Percentiles rank a stretch among this genome's conserved stretches.
phyloP scores from a whole-genome alignment of 2,329 filamentous ascomycete species.

The Sphaerulina vaccinii region DNA sequence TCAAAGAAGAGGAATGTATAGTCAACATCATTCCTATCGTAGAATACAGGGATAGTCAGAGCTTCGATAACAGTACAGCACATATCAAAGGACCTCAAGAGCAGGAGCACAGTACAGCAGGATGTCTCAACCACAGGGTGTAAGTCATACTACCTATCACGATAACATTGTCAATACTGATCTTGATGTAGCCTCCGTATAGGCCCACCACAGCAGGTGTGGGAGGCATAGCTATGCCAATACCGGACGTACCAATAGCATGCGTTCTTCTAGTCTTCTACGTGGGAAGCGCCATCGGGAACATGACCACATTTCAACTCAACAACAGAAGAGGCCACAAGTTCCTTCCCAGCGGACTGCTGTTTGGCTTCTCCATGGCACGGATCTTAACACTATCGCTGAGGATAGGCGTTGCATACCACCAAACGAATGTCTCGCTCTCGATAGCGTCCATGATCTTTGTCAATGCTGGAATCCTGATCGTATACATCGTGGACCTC shows the following conservation, averaged over 20 bases:
- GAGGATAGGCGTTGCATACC: conserved; percentile 33
- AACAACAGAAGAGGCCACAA: conserved; percentile 42
- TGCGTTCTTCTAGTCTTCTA: conserved; percentile 46
- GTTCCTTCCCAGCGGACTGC: conserved; percentile 42
- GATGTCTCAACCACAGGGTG: conserved; percentile 16
- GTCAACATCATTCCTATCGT: too few species aligned
- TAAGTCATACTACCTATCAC: conserved; percentile 9
- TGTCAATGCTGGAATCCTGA: conserved; percentile 33
- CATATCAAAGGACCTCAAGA: neutral
- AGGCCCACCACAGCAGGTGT: conserved; percentile 31
- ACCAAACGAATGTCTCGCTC: conserved; percentile 32
- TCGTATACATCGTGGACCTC: conserved; percentile 36
- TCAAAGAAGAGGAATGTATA: too few species aligned
- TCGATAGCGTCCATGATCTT: conserved; percentile 36
- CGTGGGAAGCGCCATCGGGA: conserved; percentile 39
- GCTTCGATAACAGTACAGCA: neutral
- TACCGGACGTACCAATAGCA: conserved; percentile 43
- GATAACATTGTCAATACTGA: neutral
- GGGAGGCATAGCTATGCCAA: conserved; percentile 40
- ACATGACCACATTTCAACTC: conserved; percentile 44
- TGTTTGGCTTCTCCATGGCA: conserved; percentile 48
- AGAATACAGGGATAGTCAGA: too few species aligned
- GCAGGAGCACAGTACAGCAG: neutral
- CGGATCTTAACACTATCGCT: conserved; percentile 43
- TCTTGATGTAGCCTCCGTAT: conserved; percentile 31